Percentiles rank a stretch among this genome's conserved stretches.
These are phyloP conservation scores for Ambrosia hybrid DNA, from an alignment of 140 eudicot species.

Conservation along the genomic window DNA sequence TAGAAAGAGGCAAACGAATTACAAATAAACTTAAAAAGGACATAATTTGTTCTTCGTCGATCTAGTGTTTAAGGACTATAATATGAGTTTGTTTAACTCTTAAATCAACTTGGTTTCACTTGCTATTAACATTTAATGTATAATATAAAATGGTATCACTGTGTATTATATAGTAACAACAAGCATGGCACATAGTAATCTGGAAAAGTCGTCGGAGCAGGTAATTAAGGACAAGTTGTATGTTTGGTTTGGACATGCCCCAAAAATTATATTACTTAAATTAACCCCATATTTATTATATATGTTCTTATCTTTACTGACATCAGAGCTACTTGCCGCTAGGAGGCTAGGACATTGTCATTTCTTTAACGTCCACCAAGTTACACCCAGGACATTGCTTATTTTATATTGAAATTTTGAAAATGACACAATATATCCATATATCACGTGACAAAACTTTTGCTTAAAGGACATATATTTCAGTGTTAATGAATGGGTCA, in stretches of 20 bases:
- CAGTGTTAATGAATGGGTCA: conserved; percentile 1
- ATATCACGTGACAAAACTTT: background rate
- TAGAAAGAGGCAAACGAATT: background rate
- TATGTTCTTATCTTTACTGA: background rate
- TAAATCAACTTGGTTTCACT: background rate
- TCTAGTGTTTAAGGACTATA: too few species aligned
- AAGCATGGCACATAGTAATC: background rate
- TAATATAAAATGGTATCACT: too few species aligned
- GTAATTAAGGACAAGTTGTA: background rate
- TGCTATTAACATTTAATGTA: background rate
- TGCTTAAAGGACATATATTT: background rate
- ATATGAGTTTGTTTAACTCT: background rate
- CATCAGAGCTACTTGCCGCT: too few species aligned
- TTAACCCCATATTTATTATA: background rate
- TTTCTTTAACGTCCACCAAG: too few species aligned
- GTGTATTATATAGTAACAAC: background rate
- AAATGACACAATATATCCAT: background rate
- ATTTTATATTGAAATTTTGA: background rate
- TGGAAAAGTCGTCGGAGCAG: background rate
- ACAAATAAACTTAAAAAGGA: background rate
- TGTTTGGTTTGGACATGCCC: background rate
- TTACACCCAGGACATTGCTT: too few species aligned
- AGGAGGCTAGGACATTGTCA: too few species aligned
- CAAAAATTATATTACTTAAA: background rate
- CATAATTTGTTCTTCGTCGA: background rate